These are phyloP conservation scores for Diospyros kaki DNA, from an alignment of 148 eudicot species.

Conservation along the genomic window DNA sequence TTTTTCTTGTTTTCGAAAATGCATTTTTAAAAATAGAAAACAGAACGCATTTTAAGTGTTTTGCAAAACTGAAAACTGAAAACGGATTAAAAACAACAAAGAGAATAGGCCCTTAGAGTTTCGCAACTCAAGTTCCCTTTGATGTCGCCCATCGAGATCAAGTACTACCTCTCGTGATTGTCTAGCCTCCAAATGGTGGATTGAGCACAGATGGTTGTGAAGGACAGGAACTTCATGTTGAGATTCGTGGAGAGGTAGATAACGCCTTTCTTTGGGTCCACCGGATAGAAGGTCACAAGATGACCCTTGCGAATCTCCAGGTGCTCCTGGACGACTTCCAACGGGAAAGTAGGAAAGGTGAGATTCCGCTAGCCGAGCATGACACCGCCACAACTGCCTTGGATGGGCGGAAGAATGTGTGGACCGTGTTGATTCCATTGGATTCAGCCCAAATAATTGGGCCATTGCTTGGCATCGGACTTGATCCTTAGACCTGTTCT, in stretches of 20 bases:
- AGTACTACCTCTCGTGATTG: slow-evolving; percentile 16
- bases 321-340: background rate
- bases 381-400: slow-evolving; percentile 23
- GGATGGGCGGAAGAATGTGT: slow-evolving; percentile 16
- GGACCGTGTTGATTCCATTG: too few species aligned
- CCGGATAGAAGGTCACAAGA: background rate
- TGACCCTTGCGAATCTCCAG: background rate
- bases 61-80: too few species aligned
- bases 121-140: slow-evolving; percentile 32
- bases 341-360: background rate
- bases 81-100: too few species aligned
- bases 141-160: slow-evolving; percentile 27
- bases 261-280: slow-evolving; percentile 5
- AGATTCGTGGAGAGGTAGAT: slow-evolving; percentile 29
- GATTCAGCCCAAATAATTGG: too few species aligned
- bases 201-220: slow-evolving; percentile 21
- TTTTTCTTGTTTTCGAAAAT: too few species aligned
- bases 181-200: slow-evolving; percentile 39
- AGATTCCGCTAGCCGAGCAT: background rate
- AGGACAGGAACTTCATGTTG: slow-evolving; percentile 31
- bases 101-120: slow-evolving; percentile 42
- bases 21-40: too few species aligned
- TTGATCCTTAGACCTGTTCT: too few species aligned
- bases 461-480: too few species aligned
- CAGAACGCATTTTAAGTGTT: too few species aligned